phyloP scores from a whole-genome alignment of 176 grass and related monocot genomes.

The Oryza brachyantha region DNA sequence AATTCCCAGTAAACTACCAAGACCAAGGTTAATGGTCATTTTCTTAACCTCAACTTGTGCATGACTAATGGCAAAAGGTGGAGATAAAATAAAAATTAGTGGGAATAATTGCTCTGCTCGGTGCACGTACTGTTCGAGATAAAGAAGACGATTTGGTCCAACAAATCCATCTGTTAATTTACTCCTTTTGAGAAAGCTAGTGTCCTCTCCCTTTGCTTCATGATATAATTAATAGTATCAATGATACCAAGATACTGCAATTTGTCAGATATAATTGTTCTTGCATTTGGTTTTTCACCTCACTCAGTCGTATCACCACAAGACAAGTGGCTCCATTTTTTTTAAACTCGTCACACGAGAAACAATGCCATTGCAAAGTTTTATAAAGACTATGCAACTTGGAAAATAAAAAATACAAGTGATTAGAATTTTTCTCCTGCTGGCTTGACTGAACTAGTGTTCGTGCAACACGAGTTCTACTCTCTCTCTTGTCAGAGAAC shows the following conservation, averaged over 20 bases:
- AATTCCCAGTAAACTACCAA: constrained; percentile 23
- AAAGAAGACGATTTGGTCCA: constrained; percentile 30
- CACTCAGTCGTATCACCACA: background rate
- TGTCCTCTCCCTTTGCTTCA: constrained; percentile 6
- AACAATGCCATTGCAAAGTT: background rate
- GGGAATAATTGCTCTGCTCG: background rate
- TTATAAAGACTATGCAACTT: background rate
- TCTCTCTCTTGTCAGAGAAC: background rate
- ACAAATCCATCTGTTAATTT: constrained; percentile 18
- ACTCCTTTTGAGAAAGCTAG: constrained; percentile 36
- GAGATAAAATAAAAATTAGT: background rate
- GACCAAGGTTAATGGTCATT: constrained; percentile 10
- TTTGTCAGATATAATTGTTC: background rate
- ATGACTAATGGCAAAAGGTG: constrained; percentile 26
- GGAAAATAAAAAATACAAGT: background rate
- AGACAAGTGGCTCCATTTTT: background rate
- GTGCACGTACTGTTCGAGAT: constrained; percentile 21
- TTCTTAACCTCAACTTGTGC: constrained; percentile 25
- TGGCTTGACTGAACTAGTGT: background rate
- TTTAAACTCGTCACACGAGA: background rate
- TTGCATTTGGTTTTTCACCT: constrained; percentile 4
- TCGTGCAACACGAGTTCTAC: background rate
- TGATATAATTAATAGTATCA: background rate
- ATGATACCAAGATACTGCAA: background rate
- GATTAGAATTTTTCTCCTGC: background rate